These are phyloP conservation scores for Astrothelium subdiscretum DNA, from an alignment of 495 filamentous ascomycete genomes.

Conservation along the genomic window DNA sequence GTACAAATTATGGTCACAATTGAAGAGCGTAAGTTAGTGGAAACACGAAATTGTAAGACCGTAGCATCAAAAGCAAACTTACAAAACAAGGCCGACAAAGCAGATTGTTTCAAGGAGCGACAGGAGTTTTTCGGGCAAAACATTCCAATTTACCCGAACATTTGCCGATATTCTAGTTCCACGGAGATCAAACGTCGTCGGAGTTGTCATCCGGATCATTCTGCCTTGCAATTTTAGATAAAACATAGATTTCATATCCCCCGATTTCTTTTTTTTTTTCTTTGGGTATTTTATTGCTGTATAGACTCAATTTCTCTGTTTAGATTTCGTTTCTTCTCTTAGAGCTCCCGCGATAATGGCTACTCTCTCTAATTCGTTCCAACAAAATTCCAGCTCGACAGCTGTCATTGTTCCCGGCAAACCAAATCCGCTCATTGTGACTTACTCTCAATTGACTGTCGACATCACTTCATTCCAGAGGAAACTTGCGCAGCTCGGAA, in stretches of 20 bases:
- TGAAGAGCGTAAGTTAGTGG: too few relatives aligned
- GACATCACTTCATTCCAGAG: conserved; percentile 14
- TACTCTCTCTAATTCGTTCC: conserved; percentile 1
- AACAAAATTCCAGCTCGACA: neutral
- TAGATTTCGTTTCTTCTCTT: neutral
- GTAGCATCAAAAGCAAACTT: too few relatives aligned
- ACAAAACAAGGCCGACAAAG: too few relatives aligned
- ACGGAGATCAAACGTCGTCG: neutral
- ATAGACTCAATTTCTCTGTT: neutral
- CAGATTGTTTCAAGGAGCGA: too few relatives aligned
- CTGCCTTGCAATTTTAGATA: neutral
- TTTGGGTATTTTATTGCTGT: neutral
- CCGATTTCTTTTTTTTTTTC: too few relatives aligned
- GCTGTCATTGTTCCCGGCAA: conserved; percentile 14
- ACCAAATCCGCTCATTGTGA: conserved; percentile 10
- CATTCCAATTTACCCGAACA: too few relatives aligned
- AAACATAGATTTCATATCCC: neutral
- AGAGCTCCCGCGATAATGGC: neutral
- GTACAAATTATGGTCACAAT: too few relatives aligned
- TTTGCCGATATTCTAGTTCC: neutral
- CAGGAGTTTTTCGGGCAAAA: too few relatives aligned
- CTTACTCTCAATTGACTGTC: conserved; percentile 8
- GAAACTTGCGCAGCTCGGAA: conserved; percentile 15
- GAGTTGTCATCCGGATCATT: neutral
- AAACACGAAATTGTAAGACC: too few relatives aligned